Conservation (phyloP, 352 stramenopile genomes). For the Thalassiosira mediterranea region DNA sequence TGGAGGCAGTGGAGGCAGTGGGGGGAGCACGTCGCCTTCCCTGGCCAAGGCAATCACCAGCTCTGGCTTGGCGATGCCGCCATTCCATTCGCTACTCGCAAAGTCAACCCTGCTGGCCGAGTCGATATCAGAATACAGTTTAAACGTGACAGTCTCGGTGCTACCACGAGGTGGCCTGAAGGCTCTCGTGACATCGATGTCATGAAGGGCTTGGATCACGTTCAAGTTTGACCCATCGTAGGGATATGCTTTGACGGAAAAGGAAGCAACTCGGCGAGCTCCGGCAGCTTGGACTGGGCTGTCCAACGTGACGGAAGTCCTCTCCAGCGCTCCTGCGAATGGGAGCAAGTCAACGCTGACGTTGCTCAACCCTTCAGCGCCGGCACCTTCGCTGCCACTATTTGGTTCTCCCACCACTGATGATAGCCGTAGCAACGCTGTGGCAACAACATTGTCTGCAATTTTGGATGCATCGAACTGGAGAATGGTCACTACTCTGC, state of each 20-base stretch:
- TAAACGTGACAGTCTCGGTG: constrained; percentile 7
- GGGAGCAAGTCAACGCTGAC: constrained; percentile 16
- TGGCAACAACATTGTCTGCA: constrained; percentile 2
- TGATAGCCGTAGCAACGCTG: constrained; percentile 3
- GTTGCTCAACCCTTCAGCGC: no score
- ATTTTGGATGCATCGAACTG: constrained; percentile 22
- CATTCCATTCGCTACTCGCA: constrained; percentile 21
- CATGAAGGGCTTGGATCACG: no score
- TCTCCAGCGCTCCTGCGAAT: constrained; percentile 9
- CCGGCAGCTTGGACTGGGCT: neutral
- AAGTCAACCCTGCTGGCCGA: constrained; percentile 8
- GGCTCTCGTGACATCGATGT: constrained; percentile 22
- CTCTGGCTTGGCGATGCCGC: neutral
- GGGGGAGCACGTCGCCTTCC: neutral
- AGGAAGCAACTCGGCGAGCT: neutral
- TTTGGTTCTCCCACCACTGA: no score
- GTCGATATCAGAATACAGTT: constrained; percentile 18
- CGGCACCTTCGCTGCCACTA: no score
- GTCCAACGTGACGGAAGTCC: constrained; percentile 7
- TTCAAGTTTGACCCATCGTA: neutral
- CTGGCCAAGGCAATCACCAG: constrained; percentile 14
- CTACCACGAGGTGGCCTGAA: constrained; percentile 8
- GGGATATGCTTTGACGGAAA: constrained; percentile 9
- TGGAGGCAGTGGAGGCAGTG: no score
- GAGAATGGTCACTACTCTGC: constrained; percentile 4